These are phyloP conservation scores for Penicillium polonicum DNA, from an alignment of 2,329 filamentous ascomycete genomes.

Conservation along the genomic window DNA sequence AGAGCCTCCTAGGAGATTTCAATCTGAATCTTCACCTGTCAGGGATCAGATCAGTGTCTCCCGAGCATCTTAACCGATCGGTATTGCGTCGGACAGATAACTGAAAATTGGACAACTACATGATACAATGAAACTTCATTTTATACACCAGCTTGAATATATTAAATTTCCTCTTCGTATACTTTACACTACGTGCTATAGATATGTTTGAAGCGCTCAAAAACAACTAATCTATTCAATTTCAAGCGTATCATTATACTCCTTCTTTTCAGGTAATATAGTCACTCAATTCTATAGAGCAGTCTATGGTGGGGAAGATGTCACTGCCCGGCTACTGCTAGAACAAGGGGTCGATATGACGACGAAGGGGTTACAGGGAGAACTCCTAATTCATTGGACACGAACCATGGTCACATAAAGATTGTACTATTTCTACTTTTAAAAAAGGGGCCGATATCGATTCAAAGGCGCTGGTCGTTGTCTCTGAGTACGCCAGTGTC, in stretches of 20 bases:
- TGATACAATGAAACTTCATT: background rate
- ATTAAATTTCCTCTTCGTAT: background rate
- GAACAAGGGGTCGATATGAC: background rate
- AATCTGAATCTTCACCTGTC: conserved; percentile 1
- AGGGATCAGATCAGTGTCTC: background rate
- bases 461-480: too few species aligned
- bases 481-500: too few species aligned
- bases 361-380: too few species aligned
- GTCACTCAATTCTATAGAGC: background rate
- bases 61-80: background rate
- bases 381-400: background rate
- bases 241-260: background rate
- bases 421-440: background rate
- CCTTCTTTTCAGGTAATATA: background rate
- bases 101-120: background rate
- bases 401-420: background rate
- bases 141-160: background rate
- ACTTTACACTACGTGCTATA: background rate
- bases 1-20: conserved; percentile 24
- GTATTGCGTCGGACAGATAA: background rate
- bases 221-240: background rate
- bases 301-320: background rate
- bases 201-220: background rate
- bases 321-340: background rate
- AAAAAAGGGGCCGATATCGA: background rate